Evolutionary conservation across 345 rosid species (phyloP).

Genomic region (Lagerstroemia speciosa): DNA sequence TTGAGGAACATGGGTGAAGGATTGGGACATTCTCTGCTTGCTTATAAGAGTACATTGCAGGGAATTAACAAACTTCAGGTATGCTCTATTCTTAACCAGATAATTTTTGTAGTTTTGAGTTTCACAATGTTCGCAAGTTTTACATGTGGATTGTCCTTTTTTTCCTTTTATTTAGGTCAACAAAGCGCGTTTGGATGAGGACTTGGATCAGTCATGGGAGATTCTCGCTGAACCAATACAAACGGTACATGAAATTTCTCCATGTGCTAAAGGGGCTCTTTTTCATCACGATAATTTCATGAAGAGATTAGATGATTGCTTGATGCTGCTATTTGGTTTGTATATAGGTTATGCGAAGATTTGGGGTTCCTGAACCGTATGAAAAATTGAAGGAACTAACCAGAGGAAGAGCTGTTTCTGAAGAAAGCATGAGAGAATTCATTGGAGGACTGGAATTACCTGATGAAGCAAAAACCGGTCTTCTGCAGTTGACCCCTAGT

Average conservation of each 20-base stretch:
- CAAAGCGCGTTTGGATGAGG: constrained; percentile 60
- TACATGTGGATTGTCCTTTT: constrained; percentile 3
- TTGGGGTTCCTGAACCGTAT: constrained; percentile 84
- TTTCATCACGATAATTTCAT: neutral
- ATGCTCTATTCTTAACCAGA: constrained; percentile 4
- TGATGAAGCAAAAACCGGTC: constrained; percentile 18
- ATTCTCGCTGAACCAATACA: constrained; percentile 96
- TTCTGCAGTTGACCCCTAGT: constrained; percentile 64
- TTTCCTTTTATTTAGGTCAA: constrained; percentile 47
- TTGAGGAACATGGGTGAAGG: constrained; percentile 91
- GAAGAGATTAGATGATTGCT: neutral
- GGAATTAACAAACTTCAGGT: constrained; percentile 94
- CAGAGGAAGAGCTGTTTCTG: constrained; percentile 44
- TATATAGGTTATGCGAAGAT: constrained; percentile 81
- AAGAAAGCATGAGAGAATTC: constrained; percentile 9
- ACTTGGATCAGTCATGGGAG: constrained; percentile 84
- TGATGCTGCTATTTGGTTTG: neutral
- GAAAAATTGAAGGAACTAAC: constrained; percentile 92
- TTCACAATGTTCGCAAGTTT: neutral
- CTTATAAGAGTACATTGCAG: constrained; percentile 78
- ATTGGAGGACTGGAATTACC: constrained; percentile 2
- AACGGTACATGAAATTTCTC: constrained; percentile 40
- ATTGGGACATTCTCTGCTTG: constrained; percentile 91
- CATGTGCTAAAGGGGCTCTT: constrained; percentile 3
- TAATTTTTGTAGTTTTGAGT: neutral